Conservation (phyloP, 2,329 filamentous ascomycete species). For the Clonostachys sp. region DNA sequence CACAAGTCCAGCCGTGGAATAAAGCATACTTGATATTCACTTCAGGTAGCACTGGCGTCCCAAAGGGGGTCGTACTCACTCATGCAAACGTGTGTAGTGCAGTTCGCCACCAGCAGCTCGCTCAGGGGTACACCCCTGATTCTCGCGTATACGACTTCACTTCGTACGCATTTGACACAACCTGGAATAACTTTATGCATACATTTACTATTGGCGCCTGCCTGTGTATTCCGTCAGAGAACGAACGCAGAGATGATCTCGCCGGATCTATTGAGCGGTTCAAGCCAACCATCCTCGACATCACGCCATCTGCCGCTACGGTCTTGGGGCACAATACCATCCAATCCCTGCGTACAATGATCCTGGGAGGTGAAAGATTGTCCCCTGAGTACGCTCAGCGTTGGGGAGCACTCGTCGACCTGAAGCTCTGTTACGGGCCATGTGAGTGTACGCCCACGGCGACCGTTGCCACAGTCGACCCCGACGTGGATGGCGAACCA, state of each 20-base stretch:
- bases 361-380: constrained; percentile 13
- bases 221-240: constrained; percentile 11
- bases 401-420: constrained; percentile 9
- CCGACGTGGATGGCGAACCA: constrained; percentile 23
- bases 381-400: not conserved
- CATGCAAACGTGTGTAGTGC: constrained; percentile 2
- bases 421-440: constrained; percentile 40
- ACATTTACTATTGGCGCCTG: constrained; percentile 5
- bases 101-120: constrained; percentile 29
- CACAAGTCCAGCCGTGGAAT: constrained; percentile 12
- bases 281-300: constrained; percentile 1
- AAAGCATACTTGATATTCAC: constrained; percentile 38
- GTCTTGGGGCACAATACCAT: constrained; percentile 2
- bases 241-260: constrained; percentile 4
- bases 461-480: constrained; percentile 28
- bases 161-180: constrained; percentile 50
- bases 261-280: constrained; percentile 5
- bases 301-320: constrained; percentile 6
- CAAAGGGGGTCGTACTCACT: constrained; percentile 36
- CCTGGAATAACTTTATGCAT: constrained; percentile 20
- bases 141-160: constrained; percentile 41
- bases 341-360: constrained; percentile 7
- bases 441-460: constrained; percentile 28
- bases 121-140: constrained; percentile 32
- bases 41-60: constrained; percentile 52